These are phyloP conservation scores for Verticillium tricorpus DNA, from an alignment of 2,329 filamentous ascomycete species.

Conservation along the genomic window DNA sequence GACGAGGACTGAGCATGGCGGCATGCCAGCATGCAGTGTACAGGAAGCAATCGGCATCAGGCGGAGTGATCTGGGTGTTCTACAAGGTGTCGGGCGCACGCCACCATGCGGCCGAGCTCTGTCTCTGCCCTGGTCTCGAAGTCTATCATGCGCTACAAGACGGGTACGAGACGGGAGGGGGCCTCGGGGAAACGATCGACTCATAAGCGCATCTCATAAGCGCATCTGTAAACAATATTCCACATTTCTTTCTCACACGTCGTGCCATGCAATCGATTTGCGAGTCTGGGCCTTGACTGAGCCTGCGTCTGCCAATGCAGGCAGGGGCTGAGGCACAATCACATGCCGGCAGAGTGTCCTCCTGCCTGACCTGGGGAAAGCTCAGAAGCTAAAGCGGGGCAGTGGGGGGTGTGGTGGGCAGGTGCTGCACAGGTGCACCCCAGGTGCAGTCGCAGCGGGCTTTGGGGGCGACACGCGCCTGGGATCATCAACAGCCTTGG, in stretches of 20 bases:
- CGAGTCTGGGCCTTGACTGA: no score
- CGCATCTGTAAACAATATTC: background rate
- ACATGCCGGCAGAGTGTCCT: background rate
- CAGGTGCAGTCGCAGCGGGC: background rate
- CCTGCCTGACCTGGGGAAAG: background rate
- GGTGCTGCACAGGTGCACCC: no score
- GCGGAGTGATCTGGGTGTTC: background rate
- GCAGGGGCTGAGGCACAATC: background rate
- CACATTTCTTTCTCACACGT: background rate
- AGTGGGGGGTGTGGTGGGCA: background rate
- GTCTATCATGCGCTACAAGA: background rate
- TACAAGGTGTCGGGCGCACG: background rate
- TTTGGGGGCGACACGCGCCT: background rate
- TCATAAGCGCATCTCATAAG: background rate
- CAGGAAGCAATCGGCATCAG: background rate
- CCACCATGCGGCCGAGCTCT: background rate
- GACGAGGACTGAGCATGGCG: conserved; percentile 18
- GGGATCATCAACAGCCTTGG: background rate
- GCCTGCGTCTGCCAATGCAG: background rate
- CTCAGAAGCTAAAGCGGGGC: background rate
- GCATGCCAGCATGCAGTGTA: background rate
- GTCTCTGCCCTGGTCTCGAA: background rate
- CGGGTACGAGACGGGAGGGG: background rate
- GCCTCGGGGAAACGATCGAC: background rate
- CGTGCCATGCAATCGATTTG: background rate